Percentiles rank a stretch among this genome's conserved stretches.
phyloP scores from a whole-genome alignment of 2,329 filamentous ascomycete genomes.

The Elsinoe necatrix region DNA sequence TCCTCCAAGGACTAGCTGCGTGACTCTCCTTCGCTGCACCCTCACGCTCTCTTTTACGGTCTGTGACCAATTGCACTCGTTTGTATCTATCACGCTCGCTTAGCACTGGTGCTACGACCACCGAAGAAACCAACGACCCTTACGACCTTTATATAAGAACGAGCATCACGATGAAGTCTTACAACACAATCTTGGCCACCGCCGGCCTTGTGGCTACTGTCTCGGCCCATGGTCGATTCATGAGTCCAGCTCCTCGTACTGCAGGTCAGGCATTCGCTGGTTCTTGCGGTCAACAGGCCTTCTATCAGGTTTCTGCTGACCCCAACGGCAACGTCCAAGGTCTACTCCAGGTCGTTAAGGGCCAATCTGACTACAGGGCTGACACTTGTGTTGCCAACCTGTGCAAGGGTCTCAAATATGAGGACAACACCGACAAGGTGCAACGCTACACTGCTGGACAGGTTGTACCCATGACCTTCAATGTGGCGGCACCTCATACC shows the following conservation, averaged over 20 bases:
- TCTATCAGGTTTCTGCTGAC: slow-evolving; percentile 39
- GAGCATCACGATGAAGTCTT: slow-evolving; percentile 26
- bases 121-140: slow-evolving; percentile 10
- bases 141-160: slow-evolving; percentile 2
- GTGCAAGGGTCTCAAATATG: slow-evolving; percentile 52
- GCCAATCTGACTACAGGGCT: slow-evolving; percentile 43
- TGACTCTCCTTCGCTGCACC: slow-evolving; percentile 15
- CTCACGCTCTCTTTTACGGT: slow-evolving; percentile 22
- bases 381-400: slow-evolving; percentile 45
- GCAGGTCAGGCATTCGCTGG: slow-evolving; percentile 37
- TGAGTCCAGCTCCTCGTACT: slow-evolving; percentile 40
- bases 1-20: slow-evolving; percentile 6
- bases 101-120: slow-evolving; percentile 22
- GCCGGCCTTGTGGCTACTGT: slow-evolving; percentile 40
- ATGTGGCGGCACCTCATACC: slow-evolving; percentile 46
- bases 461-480: slow-evolving; percentile 38
- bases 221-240: slow-evolving; percentile 47
- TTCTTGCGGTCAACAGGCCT: slow-evolving; percentile 48
- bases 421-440: slow-evolving; percentile 47
- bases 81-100: slow-evolving; percentile 20
- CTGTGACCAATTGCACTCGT: slow-evolving; percentile 27
- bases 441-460: slow-evolving; percentile 45
- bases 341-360: slow-evolving; percentile 41
- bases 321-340: slow-evolving; percentile 51
- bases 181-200: slow-evolving; percentile 35